Conservation (phyloP, 306 rosid species). For the Ziziphus jujuba region DNA sequence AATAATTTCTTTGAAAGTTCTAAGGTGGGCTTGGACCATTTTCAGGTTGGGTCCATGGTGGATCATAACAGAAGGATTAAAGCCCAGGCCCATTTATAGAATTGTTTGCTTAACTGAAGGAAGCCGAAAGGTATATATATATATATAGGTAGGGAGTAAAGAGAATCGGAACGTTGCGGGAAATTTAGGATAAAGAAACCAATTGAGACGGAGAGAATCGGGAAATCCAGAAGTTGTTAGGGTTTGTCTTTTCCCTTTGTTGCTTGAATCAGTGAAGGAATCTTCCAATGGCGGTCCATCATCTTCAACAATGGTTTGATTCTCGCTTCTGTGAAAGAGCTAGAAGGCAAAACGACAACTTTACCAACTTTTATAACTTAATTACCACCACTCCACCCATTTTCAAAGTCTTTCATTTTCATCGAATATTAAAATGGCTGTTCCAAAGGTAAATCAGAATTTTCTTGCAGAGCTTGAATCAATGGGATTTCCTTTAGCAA, state of each 20-base stretch:
- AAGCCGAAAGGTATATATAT: slow-evolving; percentile 31
- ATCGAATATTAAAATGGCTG: slow-evolving; percentile 45
- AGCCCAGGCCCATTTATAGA: not conserved
- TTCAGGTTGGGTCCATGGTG: not conserved
- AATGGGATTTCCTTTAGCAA: slow-evolving; percentile 64
- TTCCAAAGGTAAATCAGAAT: slow-evolving; percentile 57
- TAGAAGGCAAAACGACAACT: too few species aligned
- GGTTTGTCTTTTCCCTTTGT: slow-evolving; percentile 11
- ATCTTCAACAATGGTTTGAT: slow-evolving; percentile 1
- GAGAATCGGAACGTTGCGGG: slow-evolving; percentile 33
- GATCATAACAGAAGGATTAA: not conserved
- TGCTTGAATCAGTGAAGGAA: slow-evolving; percentile 3
- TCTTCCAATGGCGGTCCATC: slow-evolving; percentile 19
- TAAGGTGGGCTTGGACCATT: not conserved
- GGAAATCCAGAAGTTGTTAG: slow-evolving; percentile 20
- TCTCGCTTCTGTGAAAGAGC: too few species aligned
- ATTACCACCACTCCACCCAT: too few species aligned
- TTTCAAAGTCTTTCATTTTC: not conserved
- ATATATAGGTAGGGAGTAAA: too few species aligned
- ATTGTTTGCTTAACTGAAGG: slow-evolving; percentile 38
- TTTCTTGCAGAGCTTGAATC: slow-evolving; percentile 51
- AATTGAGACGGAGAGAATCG: slow-evolving; percentile 5
- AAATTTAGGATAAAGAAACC: slow-evolving; percentile 5
- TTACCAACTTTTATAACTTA: too few species aligned
- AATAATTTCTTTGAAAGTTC: not conserved